phyloP scores from a whole-genome alignment of 805 yeast genomes.

The Yarrowia porcina region DNA sequence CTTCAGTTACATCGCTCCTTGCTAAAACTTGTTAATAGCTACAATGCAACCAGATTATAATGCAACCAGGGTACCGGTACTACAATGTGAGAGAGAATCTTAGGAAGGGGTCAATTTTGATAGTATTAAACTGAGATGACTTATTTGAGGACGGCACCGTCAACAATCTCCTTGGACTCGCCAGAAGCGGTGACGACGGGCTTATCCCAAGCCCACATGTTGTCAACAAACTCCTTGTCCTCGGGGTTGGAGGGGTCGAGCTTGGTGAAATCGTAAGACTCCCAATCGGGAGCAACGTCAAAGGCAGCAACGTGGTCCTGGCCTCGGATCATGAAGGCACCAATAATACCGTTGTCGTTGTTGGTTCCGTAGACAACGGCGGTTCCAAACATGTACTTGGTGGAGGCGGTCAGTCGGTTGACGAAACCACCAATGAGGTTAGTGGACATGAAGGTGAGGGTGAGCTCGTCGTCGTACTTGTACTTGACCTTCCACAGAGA shows the following conservation, averaged over 20 bases:
- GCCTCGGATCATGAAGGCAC: slow-evolving; percentile 94
- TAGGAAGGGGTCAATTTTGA: background rate
- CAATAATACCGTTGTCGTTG: slow-evolving; percentile 96
- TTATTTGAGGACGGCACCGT: slow-evolving; percentile 97
- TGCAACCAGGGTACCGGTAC: too few species aligned
- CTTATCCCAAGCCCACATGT: slow-evolving; percentile 98
- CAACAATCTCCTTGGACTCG: slow-evolving; percentile 81
- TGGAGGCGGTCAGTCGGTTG: slow-evolving; percentile 87
- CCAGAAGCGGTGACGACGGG: slow-evolving; percentile 66
- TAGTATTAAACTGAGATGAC: background rate
- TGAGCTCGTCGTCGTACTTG: slow-evolving; percentile 97
- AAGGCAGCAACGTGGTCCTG: slow-evolving; percentile 88
- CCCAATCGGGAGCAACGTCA: slow-evolving; percentile 99
- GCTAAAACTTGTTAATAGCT: background rate
- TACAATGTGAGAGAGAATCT: background rate
- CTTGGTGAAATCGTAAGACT: slow-evolving; percentile 80
- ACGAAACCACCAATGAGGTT: slow-evolving; percentile 97
- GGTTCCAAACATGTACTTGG: slow-evolving; percentile 91
- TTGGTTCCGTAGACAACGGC: slow-evolving; percentile 96
- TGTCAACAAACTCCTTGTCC: slow-evolving; percentile 74
- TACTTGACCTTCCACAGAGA: slow-evolving; percentile 92
- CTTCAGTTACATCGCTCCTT: too few species aligned
- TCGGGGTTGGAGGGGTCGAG: slow-evolving; percentile 75
- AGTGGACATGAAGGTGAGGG: slow-evolving; percentile 96
- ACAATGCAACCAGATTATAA: too few species aligned